Base-by-base conservation (phyloP, 148 eudicot species). In the Dysphania ambrosioides region DNA sequence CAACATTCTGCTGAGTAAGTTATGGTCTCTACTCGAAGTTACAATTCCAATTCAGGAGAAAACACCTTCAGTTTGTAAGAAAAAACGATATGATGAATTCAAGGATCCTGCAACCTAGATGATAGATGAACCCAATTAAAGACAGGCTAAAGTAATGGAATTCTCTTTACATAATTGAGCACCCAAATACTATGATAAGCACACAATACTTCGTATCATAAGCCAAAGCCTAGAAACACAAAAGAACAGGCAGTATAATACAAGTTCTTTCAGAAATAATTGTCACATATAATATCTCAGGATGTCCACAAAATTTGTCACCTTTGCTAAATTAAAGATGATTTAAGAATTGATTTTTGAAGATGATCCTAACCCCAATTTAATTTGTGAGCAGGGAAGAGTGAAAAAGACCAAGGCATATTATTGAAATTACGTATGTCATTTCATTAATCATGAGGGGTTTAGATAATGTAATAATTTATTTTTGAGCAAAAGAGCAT, bases 31-130 rank as follows among this genome's bases (percentile, higher is more conserved):
- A 10, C 82, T 75, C 38, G 86, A 73, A 51, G 91, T 73, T 42
- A 82, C 76, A 72, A 38, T 86, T 57, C 91, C 91, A 41, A 79
- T 58, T 89, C 91, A 88, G 55, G 84, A 82, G 72, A 83, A 88
- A 56, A 79, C 73, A 70, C 80, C 79, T 73, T 66, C 80, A 69
- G 85, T 81, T 80, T 84, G 87, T 66, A 88, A 29, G 55, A 88
- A 82, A 75, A 82, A 88, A 76, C 89, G 84, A 79, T 84, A 79
- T n/a, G 86, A 82, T 11, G 91, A 84, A 81, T 86, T 88, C 34
- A 88, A 76, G 67, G 91, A 86, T 38, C 77, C 74, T 58, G 86
- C 75, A 75, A 79, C 87, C 91, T 86, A 81, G 62, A 2, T 35
- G 42, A 24, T 8, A 24, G 23, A 66, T 42, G 49, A 66, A 67